A percentile compares a stretch with the other conserved stretches of the same genome.
Conservation (phyloP, 768 basidiomycete genomes). For the Leccinellum albellum region DNA sequence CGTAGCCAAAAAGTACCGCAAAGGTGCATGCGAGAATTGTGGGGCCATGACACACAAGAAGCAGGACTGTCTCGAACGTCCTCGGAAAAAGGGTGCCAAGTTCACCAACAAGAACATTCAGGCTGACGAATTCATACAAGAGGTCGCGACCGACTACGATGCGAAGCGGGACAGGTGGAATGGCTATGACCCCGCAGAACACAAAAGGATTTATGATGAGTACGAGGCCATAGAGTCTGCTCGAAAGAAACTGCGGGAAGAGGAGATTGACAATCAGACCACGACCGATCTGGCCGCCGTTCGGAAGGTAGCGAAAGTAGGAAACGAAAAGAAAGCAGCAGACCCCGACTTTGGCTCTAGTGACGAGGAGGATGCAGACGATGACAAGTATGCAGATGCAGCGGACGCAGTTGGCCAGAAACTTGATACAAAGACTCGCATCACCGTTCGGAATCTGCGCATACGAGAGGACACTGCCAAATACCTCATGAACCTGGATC, state of each 20-base stretch:
- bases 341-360: slow-evolving; percentile 96
- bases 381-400: slow-evolving; percentile 97
- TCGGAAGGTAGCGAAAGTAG: slow-evolving; percentile 91
- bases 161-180: slow-evolving; percentile 99
- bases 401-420: slow-evolving; percentile 98
- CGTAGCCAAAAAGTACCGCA: slow-evolving; percentile 93
- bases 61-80: slow-evolving; percentile 92
- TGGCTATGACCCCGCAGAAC: slow-evolving; percentile 88
- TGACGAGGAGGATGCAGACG: slow-evolving; percentile 93
- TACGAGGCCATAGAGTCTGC: slow-evolving; percentile 91
- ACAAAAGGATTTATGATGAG: slow-evolving; percentile 87
- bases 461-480: slow-evolving; percentile 99
- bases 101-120: slow-evolving; percentile 87
- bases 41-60: slow-evolving; percentile 93
- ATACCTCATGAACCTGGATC: slow-evolving; percentile 95
- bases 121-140: slow-evolving; percentile 87
- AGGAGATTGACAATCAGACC: slow-evolving; percentile 96
- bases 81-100: slow-evolving; percentile 93
- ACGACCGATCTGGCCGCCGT: slow-evolving; percentile 89
- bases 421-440: slow-evolving; percentile 95
- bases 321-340: slow-evolving; percentile 61
- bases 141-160: slow-evolving; percentile 74
- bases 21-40: slow-evolving; percentile 99
- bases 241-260: slow-evolving; percentile 86
- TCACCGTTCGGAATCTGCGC: slow-evolving; percentile 96